These are phyloP conservation scores for Discostella pseudostelligera DNA, from an alignment of 108 stramenopile species.

Conservation along the genomic window DNA sequence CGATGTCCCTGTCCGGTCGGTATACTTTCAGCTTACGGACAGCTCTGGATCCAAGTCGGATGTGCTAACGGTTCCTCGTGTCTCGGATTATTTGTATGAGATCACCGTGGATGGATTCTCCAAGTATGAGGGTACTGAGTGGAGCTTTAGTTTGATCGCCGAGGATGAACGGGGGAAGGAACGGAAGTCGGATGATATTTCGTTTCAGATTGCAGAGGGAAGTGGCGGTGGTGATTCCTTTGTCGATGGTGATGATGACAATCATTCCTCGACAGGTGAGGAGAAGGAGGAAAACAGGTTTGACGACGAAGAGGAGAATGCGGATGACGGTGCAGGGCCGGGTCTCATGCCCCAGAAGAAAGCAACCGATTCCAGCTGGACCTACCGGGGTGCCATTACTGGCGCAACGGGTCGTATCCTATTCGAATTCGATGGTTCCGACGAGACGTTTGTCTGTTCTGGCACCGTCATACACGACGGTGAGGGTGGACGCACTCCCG, in stretches of 20 bases:
- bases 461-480: conserved; percentile 37
- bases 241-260: not conserved
- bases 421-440: conserved; percentile 28
- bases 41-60: conserved; percentile 5
- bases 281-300: not conserved
- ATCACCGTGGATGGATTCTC: conserved; percentile 36
- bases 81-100: conserved; percentile 19
- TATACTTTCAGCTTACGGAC: conserved; percentile 22
- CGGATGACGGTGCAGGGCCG: not conserved
- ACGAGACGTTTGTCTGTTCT: conserved; percentile 32
- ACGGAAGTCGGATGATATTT: conserved; percentile 14
- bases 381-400: conserved; percentile 26
- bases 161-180: conserved; percentile 20
- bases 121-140: conserved; percentile 14
- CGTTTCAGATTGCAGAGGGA: conserved; percentile 3
- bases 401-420: conserved; percentile 31
- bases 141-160: conserved; percentile 27
- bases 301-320: not conserved
- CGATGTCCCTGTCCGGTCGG: not conserved
- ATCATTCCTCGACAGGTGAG: conserved; percentile 2
- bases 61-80: conserved; percentile 14
- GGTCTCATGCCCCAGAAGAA: conserved; percentile 8
- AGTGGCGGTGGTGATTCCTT: no score
- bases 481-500: not conserved
- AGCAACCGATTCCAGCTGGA: conserved; percentile 30